Percentiles rank a stretch among this genome's conserved stretches.
Evolutionary conservation across 805 yeast species (phyloP).

Genomic region (Kodamaea jinghongensis): DNA sequence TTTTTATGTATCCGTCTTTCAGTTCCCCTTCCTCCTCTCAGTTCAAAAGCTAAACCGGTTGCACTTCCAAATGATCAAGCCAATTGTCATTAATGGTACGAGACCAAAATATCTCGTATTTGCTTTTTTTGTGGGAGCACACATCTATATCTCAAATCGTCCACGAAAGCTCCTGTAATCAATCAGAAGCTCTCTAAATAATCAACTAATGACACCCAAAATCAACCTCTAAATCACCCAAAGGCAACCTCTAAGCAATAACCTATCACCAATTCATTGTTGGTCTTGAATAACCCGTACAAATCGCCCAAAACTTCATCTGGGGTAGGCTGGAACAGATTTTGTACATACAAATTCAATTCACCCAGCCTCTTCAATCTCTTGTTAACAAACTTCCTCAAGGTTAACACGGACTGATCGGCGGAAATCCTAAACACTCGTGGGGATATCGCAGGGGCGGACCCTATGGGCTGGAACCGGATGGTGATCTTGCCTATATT

Average conservation of each 20-base stretch:
- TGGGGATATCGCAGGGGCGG: constrained; percentile 50
- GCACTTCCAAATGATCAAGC: too few species aligned
- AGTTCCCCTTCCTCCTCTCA: too few species aligned
- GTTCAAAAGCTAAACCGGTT: too few species aligned
- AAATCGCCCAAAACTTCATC: constrained; percentile 38
- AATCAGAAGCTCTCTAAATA: too few species aligned
- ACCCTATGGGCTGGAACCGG: constrained; percentile 60
- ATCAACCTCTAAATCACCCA: constrained; percentile 20
- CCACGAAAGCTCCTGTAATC: too few species aligned
- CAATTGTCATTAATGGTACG: too few species aligned
- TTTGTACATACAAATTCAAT: constrained; percentile 36
- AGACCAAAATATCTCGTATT: too few species aligned
- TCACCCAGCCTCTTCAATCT: constrained; percentile 22
- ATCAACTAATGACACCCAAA: constrained; percentile 1
- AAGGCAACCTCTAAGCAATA: constrained; percentile 42
- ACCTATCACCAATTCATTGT: constrained; percentile 35
- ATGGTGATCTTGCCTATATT: constrained; percentile 38
- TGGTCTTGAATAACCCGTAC: constrained; percentile 26
- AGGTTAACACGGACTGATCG: constrained; percentile 45
- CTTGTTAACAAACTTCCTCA: constrained; percentile 44
- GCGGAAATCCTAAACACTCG: constrained; percentile 48
- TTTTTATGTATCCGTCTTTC: too few species aligned
- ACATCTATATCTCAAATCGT: too few species aligned
- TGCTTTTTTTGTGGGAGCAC: too few species aligned
- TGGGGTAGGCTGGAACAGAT: constrained; percentile 41